Conservation (phyloP, 306 rosid genomes). For the Carpinus viminea region DNA sequence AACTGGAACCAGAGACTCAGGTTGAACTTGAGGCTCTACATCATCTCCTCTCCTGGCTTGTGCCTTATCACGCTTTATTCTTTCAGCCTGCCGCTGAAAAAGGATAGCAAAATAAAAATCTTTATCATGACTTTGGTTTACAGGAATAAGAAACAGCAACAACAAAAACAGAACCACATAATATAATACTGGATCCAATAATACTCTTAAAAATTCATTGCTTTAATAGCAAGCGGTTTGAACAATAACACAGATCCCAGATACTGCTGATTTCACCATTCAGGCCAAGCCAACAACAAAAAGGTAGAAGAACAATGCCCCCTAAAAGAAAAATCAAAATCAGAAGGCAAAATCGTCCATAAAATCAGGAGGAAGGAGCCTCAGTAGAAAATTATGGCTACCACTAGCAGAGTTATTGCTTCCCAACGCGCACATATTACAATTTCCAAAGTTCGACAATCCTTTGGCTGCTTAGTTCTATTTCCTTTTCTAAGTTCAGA, state of each 20-base stretch:
- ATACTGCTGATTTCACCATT: background rate
- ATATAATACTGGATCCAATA: background rate
- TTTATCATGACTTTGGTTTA: background rate
- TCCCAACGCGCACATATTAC: background rate
- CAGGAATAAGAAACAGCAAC: background rate
- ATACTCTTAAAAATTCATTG: slow-evolving; percentile 4
- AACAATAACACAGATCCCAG: background rate
- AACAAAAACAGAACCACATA: background rate
- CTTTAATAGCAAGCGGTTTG: background rate
- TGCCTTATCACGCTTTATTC: slow-evolving; percentile 86
- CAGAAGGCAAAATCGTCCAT: background rate
- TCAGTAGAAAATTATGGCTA: background rate
- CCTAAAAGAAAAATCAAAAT: background rate
- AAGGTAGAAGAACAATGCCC: background rate
- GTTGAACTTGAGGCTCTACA: slow-evolving; percentile 63
- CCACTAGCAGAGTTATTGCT: background rate
- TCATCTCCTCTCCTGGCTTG: slow-evolving; percentile 86
- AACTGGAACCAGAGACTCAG: slow-evolving; percentile 75
- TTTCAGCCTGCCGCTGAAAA: slow-evolving; percentile 74
- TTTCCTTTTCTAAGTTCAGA: background rate
- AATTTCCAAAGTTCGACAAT: background rate
- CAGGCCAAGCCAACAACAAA: background rate
- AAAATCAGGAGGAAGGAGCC: background rate
- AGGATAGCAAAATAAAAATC: background rate
- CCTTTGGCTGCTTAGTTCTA: background rate